A percentile compares a stretch with the other conserved stretches of the same genome.
phyloP scores from a whole-genome alignment of 129 eudicot genomes.

The Daucus carota region DH1_v3.0 NC_030386.2:36057001-36057500 shows the following conservation, averaged over 20 bases:
- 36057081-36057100: neutral
- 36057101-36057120: neutral
- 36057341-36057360: slow-evolving; percentile 48
- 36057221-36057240: slow-evolving; percentile 72
- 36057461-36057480: no score
- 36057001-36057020: no score
- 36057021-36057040: no score
- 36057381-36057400: neutral
- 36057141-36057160: slow-evolving; percentile 72
- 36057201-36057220: slow-evolving; percentile 79
- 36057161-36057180: slow-evolving; percentile 75
- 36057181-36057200: slow-evolving; percentile 92
- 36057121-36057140: slow-evolving; percentile 75
- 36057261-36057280: slow-evolving; percentile 79
- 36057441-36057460: no score
- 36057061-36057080: neutral
- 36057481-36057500: no score
- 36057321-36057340: slow-evolving; percentile 53
- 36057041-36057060: no score
- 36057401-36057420: no score
- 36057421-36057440: no score
- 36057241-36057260: slow-evolving; percentile 62
- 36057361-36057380: slow-evolving; percentile 48
- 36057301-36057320: slow-evolving; percentile 50
- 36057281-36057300: slow-evolving; percentile 85